phyloP scores from a whole-genome alignment of 2,329 filamentous ascomycete genomes.

The Claviceps capensis region DNA sequence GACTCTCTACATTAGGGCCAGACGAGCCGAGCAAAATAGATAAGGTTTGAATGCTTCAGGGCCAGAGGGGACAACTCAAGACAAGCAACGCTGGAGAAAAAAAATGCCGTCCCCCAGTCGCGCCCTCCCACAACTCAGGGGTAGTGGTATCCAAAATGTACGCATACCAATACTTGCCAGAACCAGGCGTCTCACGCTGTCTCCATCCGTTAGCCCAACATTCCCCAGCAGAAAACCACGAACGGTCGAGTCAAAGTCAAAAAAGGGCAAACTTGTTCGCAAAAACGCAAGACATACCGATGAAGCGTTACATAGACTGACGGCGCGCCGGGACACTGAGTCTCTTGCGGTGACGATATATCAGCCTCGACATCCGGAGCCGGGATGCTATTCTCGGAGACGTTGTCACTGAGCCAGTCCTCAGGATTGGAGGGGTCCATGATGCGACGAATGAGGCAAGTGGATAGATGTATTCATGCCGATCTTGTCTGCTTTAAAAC shows the following conservation, averaged over 20 bases:
- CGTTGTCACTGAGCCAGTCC: conserved; percentile 5
- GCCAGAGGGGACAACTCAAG: no score
- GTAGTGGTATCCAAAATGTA: no score
- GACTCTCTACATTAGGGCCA: background rate
- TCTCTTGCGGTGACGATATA: background rate
- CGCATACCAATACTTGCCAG: conserved; percentile 10
- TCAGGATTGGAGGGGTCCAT: conserved; percentile 1
- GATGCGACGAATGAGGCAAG: background rate
- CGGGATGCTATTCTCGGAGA: background rate
- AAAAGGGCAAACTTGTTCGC: background rate
- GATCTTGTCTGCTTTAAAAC: no score
- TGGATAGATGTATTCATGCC: no score
- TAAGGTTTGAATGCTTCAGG: no score
- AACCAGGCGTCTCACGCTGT: conserved; percentile 6
- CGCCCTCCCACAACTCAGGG: no score
- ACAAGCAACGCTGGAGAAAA: no score
- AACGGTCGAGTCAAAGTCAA: no score
- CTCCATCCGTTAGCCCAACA: background rate
- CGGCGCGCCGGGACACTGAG: background rate
- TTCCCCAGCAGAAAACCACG: no score
- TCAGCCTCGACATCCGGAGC: background rate
- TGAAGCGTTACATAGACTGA: conserved; percentile 7
- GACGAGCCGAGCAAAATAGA: background rate
- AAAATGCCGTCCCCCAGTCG: no score
- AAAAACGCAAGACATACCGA: conserved; percentile 1